Evolutionary conservation across 345 rosid genomes (phyloP).

Genomic region (Eucalyptus coolabah): DNA sequence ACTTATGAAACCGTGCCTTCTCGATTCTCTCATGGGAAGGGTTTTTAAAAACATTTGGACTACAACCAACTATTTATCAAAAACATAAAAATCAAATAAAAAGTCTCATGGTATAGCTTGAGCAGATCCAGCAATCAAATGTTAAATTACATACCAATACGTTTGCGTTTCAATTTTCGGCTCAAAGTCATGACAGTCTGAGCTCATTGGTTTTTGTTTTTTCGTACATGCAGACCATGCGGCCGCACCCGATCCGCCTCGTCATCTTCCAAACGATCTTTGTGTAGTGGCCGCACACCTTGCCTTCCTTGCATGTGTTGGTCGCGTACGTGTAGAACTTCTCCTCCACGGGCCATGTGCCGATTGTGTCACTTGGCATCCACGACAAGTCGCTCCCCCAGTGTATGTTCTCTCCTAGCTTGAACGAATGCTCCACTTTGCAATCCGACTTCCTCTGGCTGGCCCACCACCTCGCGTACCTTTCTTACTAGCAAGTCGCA

Average conservation of each 20-base stretch:
- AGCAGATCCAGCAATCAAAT: too few relatives aligned
- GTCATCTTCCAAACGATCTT: constrained; percentile 78
- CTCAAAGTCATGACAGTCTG: too few relatives aligned
- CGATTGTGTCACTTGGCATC: constrained; percentile 44
- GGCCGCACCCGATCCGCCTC: constrained; percentile 60
- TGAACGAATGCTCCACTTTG: constrained; percentile 40
- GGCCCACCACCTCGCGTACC: constrained; percentile 20
- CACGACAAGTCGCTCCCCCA: constrained; percentile 19
- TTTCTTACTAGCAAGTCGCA: constrained; percentile 39
- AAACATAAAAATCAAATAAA: too few relatives aligned
- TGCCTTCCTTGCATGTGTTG: constrained; percentile 40
- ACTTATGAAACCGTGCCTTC: too few relatives aligned
- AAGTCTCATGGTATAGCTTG: too few relatives aligned
- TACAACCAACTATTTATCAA: too few relatives aligned
- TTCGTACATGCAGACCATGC: constrained; percentile 33
- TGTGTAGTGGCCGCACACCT: constrained; percentile 81
- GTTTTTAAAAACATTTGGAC: too few relatives aligned
- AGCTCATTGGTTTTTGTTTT: too few relatives aligned
- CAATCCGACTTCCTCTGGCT: constrained; percentile 38
- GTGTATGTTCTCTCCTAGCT: constrained; percentile 22
- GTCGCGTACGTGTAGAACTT: constrained; percentile 25
- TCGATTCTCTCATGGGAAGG: too few relatives aligned
- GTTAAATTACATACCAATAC: too few relatives aligned
- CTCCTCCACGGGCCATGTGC: constrained; percentile 63
- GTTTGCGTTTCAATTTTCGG: too few relatives aligned